Base-by-base conservation (phyloP, 1,284 basidiomycete genomes). In the Psilocybe mexicana region DNA sequence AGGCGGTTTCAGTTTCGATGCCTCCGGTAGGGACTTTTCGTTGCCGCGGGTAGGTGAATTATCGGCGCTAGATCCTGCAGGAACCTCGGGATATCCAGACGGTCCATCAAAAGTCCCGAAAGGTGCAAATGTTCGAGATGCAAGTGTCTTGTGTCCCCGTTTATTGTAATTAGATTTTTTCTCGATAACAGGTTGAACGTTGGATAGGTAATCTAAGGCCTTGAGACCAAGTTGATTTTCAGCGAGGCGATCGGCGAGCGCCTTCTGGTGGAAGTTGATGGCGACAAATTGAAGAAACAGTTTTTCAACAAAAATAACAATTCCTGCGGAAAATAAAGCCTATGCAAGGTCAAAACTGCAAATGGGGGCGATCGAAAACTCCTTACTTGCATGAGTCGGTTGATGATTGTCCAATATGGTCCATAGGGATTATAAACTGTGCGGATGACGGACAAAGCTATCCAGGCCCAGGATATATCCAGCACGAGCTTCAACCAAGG, bases 261-360 rank as follows among this genome's bases (percentile, higher is more conserved):
- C 88, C 62, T 82, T 87, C 62, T 84, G 77, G 69, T 91, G 89
- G 68, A 91, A 91, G 64, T 83, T 86, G 72, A 90, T 90, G n/a
- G 88, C 88, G 44, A 90, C 82, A 62, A 87, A 86, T 63, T 84
- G 86, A 30, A 92, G 71, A 68, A 88, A 85, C 43, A 88, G 69
- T 66, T 92, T 92, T 68, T 92, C 89, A 7, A 75, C 79, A 3
- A 91, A 79, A 6, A 92, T 69, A 46, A 92, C 79, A 24, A 89
- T 69, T 1, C 81, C 77, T 3, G 82, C 76, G 10, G 87, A 76
- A 65, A 92, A 92, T 28, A 90, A 70, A 12, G 85, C 86, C 85
- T 87, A 62, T 53, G 38, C 54, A 30, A 28, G 40, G 26, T 54
- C 50, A 48, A 26, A 48, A 28, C 42, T 47, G 1, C 54, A 25